A percentile compares a stretch with the other conserved stretches of the same genome.
phyloP scores from a whole-genome alignment of 306 rosid genomes.

The Vigna mungo region DNA sequence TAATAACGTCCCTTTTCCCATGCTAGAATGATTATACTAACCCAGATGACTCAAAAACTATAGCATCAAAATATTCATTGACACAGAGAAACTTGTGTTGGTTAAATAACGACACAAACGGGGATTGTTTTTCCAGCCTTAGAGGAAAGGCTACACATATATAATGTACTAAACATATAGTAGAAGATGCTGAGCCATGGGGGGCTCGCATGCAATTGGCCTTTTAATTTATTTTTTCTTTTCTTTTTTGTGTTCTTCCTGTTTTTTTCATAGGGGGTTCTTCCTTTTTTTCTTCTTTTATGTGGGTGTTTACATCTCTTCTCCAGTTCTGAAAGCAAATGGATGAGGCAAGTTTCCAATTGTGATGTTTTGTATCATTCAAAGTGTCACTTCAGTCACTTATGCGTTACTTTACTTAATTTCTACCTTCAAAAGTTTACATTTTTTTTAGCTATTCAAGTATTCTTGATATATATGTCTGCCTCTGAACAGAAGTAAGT shows the following conservation, averaged over 20 bases:
- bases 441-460: not conserved
- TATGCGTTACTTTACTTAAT: not conserved
- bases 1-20: slow-evolving; percentile 56
- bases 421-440: not conserved
- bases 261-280: slow-evolving; percentile 24
- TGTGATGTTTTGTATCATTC: slow-evolving; percentile 9
- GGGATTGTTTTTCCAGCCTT: slow-evolving; percentile 51
- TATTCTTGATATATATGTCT: not conserved
- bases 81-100: slow-evolving; percentile 60
- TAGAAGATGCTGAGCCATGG: slow-evolving; percentile 50
- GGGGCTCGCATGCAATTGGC: slow-evolving; percentile 42
- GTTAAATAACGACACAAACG: slow-evolving; percentile 59
- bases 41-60: slow-evolving; percentile 34
- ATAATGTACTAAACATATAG: slow-evolving; percentile 47
- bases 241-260: slow-evolving; percentile 20
- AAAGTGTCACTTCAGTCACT: not conserved
- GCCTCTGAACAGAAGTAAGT: too few species aligned
- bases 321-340: slow-evolving; percentile 37
- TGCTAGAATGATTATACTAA: slow-evolving; percentile 59
- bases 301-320: slow-evolving; percentile 38
- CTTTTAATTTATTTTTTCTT: slow-evolving; percentile 13
- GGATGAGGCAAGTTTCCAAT: slow-evolving; percentile 35
- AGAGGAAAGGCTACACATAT: slow-evolving; percentile 48
- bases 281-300: slow-evolving; percentile 5
- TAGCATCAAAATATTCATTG: slow-evolving; percentile 53